Base-by-base conservation (phyloP, 805 yeast species). In the Suhomyces vadensis region DNA sequence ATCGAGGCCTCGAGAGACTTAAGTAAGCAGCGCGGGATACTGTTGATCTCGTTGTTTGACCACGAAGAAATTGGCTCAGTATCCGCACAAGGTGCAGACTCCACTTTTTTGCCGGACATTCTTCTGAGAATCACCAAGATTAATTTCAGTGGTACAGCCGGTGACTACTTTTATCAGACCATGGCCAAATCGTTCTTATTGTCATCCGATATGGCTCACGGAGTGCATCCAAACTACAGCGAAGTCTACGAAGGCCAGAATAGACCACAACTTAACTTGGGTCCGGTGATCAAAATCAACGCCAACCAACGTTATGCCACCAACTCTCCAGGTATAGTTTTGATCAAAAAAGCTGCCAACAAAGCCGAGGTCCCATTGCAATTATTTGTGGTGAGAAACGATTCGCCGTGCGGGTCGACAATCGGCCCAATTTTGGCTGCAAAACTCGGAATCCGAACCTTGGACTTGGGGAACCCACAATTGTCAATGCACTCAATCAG, bases 151-250 rank as follows among this genome's bases (percentile, higher is more conserved):
- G 55, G 53, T 1, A 56, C 61, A 5, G 31, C 44, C 2, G 52
- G 40, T 1, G 57, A 57, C 31, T 64, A 64, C 33, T 73, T 79
- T 47, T 66, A 77, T 45, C 79, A 82, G 40, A 63, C 85, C 1
- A 74, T 82, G 67, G 75, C 91, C 6, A 84, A 83, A 61, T 89
- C 97, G 1, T 91, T 94, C 64, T 77, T 92, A 54, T 64, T 94
- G 36, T 91, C 97, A 0, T 87, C 96, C 0, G 99, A 92, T 63
- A 94, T 90, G 82, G 96, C 98, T 1, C 99, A 92, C 61, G 98
- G 96, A 24, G 85, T 92, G 29, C 97, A 92, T 64, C 99, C 99
- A 46, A 92, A 92, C 65, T 92, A 92, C 63, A 68, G 79, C 4
- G 77, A 75, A 42, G 79, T 79, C 54, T 86, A 94, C 65, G 98